Percentiles rank a stretch among this genome's conserved stretches.
phyloP scores from a whole-genome alignment of 805 yeast species.

The Saturnispora gosingensis region DNA sequence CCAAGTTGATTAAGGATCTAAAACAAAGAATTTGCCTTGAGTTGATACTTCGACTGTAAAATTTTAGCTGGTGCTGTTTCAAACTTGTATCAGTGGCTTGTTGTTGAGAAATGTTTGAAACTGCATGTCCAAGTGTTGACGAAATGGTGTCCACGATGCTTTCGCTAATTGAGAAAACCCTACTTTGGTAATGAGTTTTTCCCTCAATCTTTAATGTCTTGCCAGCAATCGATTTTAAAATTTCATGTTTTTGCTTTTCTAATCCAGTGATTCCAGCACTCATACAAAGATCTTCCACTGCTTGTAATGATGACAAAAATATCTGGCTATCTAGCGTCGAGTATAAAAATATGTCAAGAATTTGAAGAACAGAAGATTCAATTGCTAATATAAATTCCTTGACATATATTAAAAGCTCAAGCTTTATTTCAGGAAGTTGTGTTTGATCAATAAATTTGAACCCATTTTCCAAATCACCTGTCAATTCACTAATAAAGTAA shows the following conservation, averaged over 20 bases:
- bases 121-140: slow-evolving; percentile 32
- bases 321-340: slow-evolving; percentile 62
- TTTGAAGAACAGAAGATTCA: slow-evolving; percentile 33
- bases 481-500: slow-evolving; percentile 33
- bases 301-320: slow-evolving; percentile 57
- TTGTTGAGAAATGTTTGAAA: slow-evolving; percentile 20
- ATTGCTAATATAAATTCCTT: slow-evolving; percentile 27
- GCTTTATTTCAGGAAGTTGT: slow-evolving; percentile 2
- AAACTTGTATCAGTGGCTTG: background rate
- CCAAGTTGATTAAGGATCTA: slow-evolving; percentile 69
- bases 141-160: slow-evolving; percentile 43
- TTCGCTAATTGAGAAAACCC: slow-evolving; percentile 38
- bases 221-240: slow-evolving; percentile 36
- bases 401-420: slow-evolving; percentile 12
- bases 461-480: slow-evolving; percentile 12
- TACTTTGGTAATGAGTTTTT: slow-evolving; percentile 25
- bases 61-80: slow-evolving; percentile 6
- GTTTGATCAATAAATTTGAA: slow-evolving; percentile 4
- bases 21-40: slow-evolving; percentile 67
- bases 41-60: slow-evolving; percentile 40
- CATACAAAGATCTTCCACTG: slow-evolving; percentile 75
- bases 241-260: slow-evolving; percentile 46
- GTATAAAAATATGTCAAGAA: slow-evolving; percentile 46
- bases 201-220: slow-evolving; percentile 36
- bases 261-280: slow-evolving; percentile 69